Percentiles rank a stretch among this genome's conserved stretches.
These are phyloP conservation scores for Saccharomyces hybrid DNA, from an alignment of 1,139 yeast genomes.

Conservation along the genomic window DNA sequence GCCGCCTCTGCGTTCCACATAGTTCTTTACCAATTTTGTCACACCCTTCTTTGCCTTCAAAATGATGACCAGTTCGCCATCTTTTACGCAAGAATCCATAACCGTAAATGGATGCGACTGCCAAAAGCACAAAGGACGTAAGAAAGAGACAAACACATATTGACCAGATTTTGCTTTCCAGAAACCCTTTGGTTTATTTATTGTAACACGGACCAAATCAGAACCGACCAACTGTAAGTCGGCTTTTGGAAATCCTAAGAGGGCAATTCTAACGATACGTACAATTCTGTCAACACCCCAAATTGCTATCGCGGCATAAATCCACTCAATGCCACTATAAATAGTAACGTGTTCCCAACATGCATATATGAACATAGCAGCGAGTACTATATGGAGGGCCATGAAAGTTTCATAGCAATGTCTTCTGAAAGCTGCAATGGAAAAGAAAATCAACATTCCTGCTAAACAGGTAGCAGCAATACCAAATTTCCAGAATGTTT, in stretches of 20 bases:
- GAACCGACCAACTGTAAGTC: constrained; percentile 42
- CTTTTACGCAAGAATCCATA: too few species aligned
- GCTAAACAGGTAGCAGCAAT: constrained; percentile 35
- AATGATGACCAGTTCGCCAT: too few species aligned
- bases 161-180: constrained; percentile 18
- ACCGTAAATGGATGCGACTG: too few species aligned
- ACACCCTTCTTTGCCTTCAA: too few species aligned
- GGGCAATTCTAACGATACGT: constrained; percentile 42
- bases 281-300: constrained; percentile 57
- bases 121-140: too few species aligned
- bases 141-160: too few species aligned
- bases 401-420: constrained; percentile 58
- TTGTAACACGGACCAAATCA: constrained; percentile 31
- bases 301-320: constrained; percentile 48
- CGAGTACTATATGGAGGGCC: constrained; percentile 49
- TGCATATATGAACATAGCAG: constrained; percentile 46
- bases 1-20: too few species aligned
- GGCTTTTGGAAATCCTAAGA: constrained; percentile 43
- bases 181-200: constrained; percentile 32
- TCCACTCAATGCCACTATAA: constrained; percentile 41
- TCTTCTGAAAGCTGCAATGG: constrained; percentile 45
- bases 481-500: constrained; percentile 43
- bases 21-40: too few species aligned
- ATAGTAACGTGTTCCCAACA: constrained; percentile 50
- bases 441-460: constrained; percentile 30